Evolutionary conservation across 371 early-diverging fungal species (phyloP), one percentile per base, ranked within the genome.

Genomic region (Mortierella sp.): DNA sequence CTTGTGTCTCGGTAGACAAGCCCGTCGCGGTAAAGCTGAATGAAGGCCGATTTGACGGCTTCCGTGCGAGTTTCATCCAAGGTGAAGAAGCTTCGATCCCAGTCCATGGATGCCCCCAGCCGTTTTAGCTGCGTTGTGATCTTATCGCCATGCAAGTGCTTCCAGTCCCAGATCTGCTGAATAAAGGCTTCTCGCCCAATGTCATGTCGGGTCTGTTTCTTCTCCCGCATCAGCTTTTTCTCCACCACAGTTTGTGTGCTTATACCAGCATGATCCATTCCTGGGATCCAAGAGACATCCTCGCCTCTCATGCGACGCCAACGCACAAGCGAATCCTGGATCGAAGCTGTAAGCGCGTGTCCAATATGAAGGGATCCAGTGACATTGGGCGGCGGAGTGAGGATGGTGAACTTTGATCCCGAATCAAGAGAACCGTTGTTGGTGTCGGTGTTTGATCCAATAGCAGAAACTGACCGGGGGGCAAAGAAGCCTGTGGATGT

Each of bases 181-280:
- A 97, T 64, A 76, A 99, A 99, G 22, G 71, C 84, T n/a, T 92
- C 92, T 48, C 97, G 82, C 3, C 94, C 94, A 28, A 96, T 60
- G 68, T 89, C 86, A 50, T 86, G 88, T 0, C 88, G 80, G 4
- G 88, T 83, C 45, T 69, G 22, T 62, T 78, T 80, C 43, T 79
- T 64, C 57, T 92, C 89, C 53, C 87, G 88, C 86, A 85, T 86
- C 51, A 98, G 66, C 67, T 90, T 86, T 80, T 94, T 95, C 78
- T 97, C 97, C 6, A 99, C 97, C 13, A 99, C 96, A 1, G 93
- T 88, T 73, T 99, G 98, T 0, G 97, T 97, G 17, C 96, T 94
- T 65, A 99, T 99, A 50, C 99, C 98, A 19, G 99, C 99, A 80
- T 99, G 99, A 73, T 99, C 99, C 63, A 92, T 93, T 16, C 99